phyloP scores from a whole-genome alignment of 2,329 filamentous ascomycete genomes.

The Pseudonectria foliicola region DNA sequence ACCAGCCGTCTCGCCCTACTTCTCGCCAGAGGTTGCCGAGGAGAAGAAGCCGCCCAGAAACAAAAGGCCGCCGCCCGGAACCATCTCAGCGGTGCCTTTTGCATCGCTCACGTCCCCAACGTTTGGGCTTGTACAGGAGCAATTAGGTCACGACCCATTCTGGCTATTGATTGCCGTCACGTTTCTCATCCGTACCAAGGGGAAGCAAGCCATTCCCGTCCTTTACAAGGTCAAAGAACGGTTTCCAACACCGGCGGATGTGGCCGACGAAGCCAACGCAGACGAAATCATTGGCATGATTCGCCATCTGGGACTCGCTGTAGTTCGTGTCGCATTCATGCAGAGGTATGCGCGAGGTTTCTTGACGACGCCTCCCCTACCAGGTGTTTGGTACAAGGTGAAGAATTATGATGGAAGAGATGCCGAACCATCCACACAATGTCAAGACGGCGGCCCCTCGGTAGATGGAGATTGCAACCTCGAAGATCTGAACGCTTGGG shows the following conservation, averaged over 20 bases:
- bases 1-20: slow-evolving; percentile 26
- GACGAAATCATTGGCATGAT: slow-evolving; percentile 55
- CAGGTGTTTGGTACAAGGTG: slow-evolving; percentile 47
- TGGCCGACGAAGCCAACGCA: slow-evolving; percentile 47
- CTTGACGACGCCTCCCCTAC: slow-evolving; percentile 54
- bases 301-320: slow-evolving; percentile 62
- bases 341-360: slow-evolving; percentile 65
- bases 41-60: slow-evolving; percentile 7
- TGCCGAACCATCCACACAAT: slow-evolving; percentile 13
- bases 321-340: slow-evolving; percentile 58
- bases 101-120: slow-evolving; percentile 53
- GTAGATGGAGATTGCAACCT: neutral
- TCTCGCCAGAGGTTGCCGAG: slow-evolving; percentile 13
- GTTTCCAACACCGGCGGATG: slow-evolving; percentile 59
- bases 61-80: slow-evolving; percentile 34
- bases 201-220: slow-evolving; percentile 65
- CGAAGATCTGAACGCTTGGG: slow-evolving; percentile 51
- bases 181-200: slow-evolving; percentile 76
- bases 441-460: neutral
- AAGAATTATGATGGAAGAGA: slow-evolving; percentile 38
- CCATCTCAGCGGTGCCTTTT: slow-evolving; percentile 53
- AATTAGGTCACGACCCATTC: slow-evolving; percentile 67
- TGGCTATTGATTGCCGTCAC: slow-evolving; percentile 74
- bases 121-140: slow-evolving; percentile 83
- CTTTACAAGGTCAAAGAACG: slow-evolving; percentile 60